Conservation (phyloP, 805 yeast species). For the Lipomyces sp. region DNA sequence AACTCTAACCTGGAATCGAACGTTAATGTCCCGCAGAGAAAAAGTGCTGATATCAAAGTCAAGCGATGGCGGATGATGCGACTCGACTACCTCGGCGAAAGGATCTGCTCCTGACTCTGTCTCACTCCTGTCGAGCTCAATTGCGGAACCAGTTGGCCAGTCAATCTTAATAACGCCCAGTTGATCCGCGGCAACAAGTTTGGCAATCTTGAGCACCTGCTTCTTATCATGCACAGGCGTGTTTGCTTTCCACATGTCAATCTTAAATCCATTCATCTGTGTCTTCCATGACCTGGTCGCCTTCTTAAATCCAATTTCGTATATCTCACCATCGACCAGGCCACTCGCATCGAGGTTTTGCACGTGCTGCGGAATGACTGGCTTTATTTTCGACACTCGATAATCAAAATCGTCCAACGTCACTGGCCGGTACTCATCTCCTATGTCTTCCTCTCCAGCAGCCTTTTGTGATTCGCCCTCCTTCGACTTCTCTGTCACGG, state of each 20-base stretch:
- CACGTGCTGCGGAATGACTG: constrained; percentile 1
- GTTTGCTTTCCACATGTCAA: constrained; percentile 21
- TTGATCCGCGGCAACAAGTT: constrained; percentile 25
- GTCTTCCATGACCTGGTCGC: constrained; percentile 2
- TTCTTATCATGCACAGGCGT: constrained; percentile 14
- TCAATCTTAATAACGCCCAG: constrained; percentile 20
- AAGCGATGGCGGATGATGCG: constrained; percentile 5
- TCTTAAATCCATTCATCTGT: constrained; percentile 14
- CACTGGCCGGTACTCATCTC: constrained; percentile 16
- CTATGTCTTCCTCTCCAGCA: constrained; percentile 4
- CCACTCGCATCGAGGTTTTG: background rate
- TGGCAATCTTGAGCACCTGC: constrained; percentile 16
- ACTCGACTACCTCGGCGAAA: constrained; percentile 15
- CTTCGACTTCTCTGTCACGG: background rate
- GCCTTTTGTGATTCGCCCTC: background rate
- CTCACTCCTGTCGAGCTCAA: background rate
- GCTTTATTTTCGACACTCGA: constrained; percentile 20
- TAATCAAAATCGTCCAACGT: constrained; percentile 23
- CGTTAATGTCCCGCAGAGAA: constrained; percentile 16
- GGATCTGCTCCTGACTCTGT: background rate
- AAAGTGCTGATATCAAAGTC: constrained; percentile 9
- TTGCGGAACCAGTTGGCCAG: constrained; percentile 20
- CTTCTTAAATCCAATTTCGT: constrained; percentile 27
- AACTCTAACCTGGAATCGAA: constrained; percentile 22
- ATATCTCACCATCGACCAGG: constrained; percentile 5